A percentile compares a stretch with the other conserved stretches of the same genome.
Conservation (phyloP, 225 moss, liverwort and hornwort genomes). For the Ulota crispa region DNA sequence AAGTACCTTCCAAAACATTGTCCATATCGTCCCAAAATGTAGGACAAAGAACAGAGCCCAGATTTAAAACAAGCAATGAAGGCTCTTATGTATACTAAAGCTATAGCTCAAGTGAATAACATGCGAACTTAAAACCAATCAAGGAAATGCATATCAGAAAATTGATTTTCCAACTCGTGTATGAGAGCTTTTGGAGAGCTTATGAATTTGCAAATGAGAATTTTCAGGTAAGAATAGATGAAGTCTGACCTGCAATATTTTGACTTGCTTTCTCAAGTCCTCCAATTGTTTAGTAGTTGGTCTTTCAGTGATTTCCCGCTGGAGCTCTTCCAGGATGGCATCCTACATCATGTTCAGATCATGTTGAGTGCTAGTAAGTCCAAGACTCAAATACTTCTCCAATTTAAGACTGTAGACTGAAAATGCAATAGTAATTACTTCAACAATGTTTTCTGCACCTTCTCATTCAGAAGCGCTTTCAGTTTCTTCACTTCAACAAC, state of each 20-base stretch:
- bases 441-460: conserved; percentile 40
- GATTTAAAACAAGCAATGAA: not conserved
- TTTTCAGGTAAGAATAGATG: not conserved
- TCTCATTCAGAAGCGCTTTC: conserved; percentile 61
- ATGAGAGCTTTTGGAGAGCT: not conserved
- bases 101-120: not conserved
- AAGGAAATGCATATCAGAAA: not conserved
- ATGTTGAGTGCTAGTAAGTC: conserved; percentile 9
- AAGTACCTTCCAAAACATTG: not conserved
- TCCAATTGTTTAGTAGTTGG: conserved; percentile 79
- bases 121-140: not conserved
- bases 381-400: not conserved
- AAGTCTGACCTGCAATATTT: conserved; percentile 55
- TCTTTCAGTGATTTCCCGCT: conserved; percentile 71
- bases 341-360: conserved; percentile 53
- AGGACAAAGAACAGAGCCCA: not conserved
- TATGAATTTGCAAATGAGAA: not conserved
- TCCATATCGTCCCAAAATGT: not conserved
- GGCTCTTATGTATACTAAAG: not conserved
- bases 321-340: conserved; percentile 55
- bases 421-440: not conserved
- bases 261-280: conserved; percentile 94
- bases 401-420: not conserved
- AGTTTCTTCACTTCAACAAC: conserved; percentile 66
- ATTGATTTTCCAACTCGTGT: not conserved